Evolutionary conservation across 2,329 filamentous ascomycete species (phyloP), one percentile per base, ranked within the genome.

Genomic region (Aspergillus sp.): DNA sequence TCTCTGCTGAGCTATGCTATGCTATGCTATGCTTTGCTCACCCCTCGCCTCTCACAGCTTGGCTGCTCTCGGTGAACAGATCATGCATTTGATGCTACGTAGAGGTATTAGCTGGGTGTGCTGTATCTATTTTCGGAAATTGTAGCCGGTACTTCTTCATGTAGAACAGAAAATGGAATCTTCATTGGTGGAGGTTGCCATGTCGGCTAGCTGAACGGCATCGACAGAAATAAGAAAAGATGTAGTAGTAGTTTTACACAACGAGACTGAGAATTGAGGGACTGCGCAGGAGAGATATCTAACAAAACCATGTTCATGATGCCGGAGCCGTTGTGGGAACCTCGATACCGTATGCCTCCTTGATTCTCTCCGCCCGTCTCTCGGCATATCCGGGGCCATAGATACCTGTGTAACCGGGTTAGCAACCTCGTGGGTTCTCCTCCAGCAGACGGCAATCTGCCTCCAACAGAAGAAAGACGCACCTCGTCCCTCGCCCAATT

Each of bases 401-500:
- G 70, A 97, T 91, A 58, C 90, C 92, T 97, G 68, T 7, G 30
- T 28, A 30, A 15, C 13, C 12, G 36, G 39, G 39, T 73, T 62
- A 72, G 56, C 30, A 47, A 52, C n/a, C 15, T 17, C 36, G 13
- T 25, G 23, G 32, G 15, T 25, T 28, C 5, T 49, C 32, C 30
- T 25, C 9, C 49, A 19, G 13, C 9, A 12, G 23, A 45, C 2
- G 9, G 39, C 38, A 23, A 36, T 36, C 32, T 13, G 32, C 32
- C 32, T 28, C 6, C n/a, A 28, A 28, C 25, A 28, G 10, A 43
- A 32, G 19, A 36, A 32, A 55, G 55, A 78, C 82, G 72, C 84
- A 94, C 91, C 91, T 85, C 92, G 86, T 67, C 92, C 92, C 82
- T 97, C 93, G 56, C 92, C 93, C 70, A 97, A 73, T 72, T 94